Base-by-base conservation (phyloP, 2,329 filamentous ascomycete species). In the Cordyceps fumosorosea region DNA sequence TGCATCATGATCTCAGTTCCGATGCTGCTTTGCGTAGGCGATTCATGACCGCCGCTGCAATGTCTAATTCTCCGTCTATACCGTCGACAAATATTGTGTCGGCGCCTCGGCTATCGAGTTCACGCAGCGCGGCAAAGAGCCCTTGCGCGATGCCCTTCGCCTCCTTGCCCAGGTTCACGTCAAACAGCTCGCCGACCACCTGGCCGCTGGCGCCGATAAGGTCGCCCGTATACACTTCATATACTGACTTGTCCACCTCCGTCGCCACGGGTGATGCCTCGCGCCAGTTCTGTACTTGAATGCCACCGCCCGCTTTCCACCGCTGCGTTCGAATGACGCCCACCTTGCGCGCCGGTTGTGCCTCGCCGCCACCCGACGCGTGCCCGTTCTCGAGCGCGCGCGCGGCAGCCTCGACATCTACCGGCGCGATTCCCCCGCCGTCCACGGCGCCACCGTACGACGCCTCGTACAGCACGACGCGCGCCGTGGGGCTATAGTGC, bases 11-110 rank as follows among this genome's bases (percentile, higher is more conserved):
- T 72, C 78, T 78, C 72, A 82, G 83, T 64, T 83, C 81, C 24
- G 82, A 84, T 26, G 90, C 89, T 61, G 90, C 90, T 77, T 93
- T 93, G 66, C 89, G 83, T 62, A 93, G 79, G 66, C 90, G 81
- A 70, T 93, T 93, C 89, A 93, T 93, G 67, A 93, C 87, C 26
- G 90, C 95, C 26, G 91, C 90, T 22, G 92, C 91, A 67, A 95
- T 88, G 71, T 95, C 90, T 37, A 89, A 87, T 63, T 89, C 85
- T 64, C 90, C 89, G 64, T 85, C 80, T 62, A 97, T 89, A 2
- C 93, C 93, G 73, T 99, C 95, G 12, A 98, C 91, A 67, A 93
- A 90, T 58, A 99, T 97, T 22, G 89, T 81, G 71, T 95, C 87
- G 4, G 91, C 91, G 34, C 86, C 84, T 65, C 86, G 81, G 69